Evolutionary conservation across 768 basidiomycete species (phyloP).

Genomic region (Sporobolomyces roseus): DNA sequence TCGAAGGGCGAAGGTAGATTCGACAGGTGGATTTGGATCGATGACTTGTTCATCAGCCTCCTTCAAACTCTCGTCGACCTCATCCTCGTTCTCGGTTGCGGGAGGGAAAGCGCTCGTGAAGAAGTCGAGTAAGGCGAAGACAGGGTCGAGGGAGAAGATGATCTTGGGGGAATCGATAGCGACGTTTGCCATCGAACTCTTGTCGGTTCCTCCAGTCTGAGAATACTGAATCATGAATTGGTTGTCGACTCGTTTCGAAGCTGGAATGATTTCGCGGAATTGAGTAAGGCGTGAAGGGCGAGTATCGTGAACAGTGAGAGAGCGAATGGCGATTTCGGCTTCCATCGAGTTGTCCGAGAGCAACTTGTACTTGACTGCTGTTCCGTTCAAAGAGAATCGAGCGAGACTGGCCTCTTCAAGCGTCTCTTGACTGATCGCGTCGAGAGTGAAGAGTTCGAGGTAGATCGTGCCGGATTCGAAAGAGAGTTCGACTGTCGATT

Average conservation of each 20-base stretch:
- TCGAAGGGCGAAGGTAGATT: slow-evolving; percentile 57
- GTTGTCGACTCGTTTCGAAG: slow-evolving; percentile 81
- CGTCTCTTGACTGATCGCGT: slow-evolving; percentile 58
- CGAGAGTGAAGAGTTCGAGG: slow-evolving; percentile 76
- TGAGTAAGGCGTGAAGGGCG: slow-evolving; percentile 66
- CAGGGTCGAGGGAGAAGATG: slow-evolving; percentile 85
- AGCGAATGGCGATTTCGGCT: slow-evolving; percentile 79
- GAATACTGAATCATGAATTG: slow-evolving; percentile 87
- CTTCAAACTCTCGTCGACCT: slow-evolving; percentile 31
- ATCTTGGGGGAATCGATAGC: slow-evolving; percentile 89
- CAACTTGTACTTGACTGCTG: slow-evolving; percentile 71
- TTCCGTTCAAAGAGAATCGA: slow-evolving; percentile 75
- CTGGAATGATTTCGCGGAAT: slow-evolving; percentile 92
- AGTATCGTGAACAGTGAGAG: slow-evolving; percentile 87
- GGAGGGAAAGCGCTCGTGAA: slow-evolving; percentile 60
- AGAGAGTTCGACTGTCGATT: slow-evolving; percentile 69
- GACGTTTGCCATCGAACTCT: slow-evolving; percentile 68
- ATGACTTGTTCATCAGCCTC: slow-evolving; percentile 36
- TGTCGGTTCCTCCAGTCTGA: slow-evolving; percentile 59
- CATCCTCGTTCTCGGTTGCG: slow-evolving; percentile 33
- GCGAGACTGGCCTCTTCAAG: slow-evolving; percentile 77
- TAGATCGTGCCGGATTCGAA: slow-evolving; percentile 68
- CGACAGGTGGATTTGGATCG: slow-evolving; percentile 21
- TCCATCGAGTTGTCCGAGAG: slow-evolving; percentile 79
- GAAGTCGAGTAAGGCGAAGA: slow-evolving; percentile 83